These are phyloP conservation scores for Arthrinium puccinioides DNA, from an alignment of 2,329 filamentous ascomycete genomes.

Conservation along the genomic window DNA sequence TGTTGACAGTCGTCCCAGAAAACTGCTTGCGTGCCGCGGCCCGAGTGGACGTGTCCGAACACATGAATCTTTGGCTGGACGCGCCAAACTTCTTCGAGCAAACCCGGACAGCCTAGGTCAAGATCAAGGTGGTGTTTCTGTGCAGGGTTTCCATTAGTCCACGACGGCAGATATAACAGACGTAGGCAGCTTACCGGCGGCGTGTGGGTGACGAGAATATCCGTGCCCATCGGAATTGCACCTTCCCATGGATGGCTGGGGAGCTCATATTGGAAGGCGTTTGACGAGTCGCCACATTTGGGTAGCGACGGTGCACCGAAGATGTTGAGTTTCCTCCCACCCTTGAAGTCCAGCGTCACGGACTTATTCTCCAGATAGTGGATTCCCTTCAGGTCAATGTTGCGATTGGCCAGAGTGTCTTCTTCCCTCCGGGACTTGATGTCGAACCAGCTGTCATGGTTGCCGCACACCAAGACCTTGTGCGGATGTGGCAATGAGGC, in stretches of 20 bases:
- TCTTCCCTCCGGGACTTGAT: constrained; percentile 48
- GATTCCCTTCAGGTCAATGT: constrained; percentile 59
- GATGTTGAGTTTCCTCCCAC: constrained; percentile 55
- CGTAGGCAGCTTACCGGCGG: constrained; percentile 49
- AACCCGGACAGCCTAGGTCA: constrained; percentile 61
- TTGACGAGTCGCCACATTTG: constrained; percentile 60
- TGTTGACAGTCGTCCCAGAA: constrained; percentile 70
- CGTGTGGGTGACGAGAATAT: constrained; percentile 75
- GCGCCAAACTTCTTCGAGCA: constrained; percentile 67
- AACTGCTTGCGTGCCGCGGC: constrained; percentile 60
- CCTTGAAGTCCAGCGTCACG: constrained; percentile 55
- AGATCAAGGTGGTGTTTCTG: constrained; percentile 62
- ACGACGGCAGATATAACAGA: background rate
- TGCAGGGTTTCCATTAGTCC: background rate
- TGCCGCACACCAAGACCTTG: constrained; percentile 79
- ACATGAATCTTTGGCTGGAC: constrained; percentile 70
- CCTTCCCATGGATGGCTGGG: constrained; percentile 63
- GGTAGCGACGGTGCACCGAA: constrained; percentile 82
- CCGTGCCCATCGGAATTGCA: constrained; percentile 63
- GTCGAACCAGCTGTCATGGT: constrained; percentile 86
- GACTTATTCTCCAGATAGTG: constrained; percentile 69
- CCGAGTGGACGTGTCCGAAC: constrained; percentile 80
- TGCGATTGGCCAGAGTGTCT: constrained; percentile 43
- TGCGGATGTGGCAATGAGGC: constrained; percentile 64
- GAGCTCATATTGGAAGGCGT: constrained; percentile 71